Base-by-base conservation (phyloP, 2,329 filamentous ascomycete species). In the Penicillium sp. region DNA sequence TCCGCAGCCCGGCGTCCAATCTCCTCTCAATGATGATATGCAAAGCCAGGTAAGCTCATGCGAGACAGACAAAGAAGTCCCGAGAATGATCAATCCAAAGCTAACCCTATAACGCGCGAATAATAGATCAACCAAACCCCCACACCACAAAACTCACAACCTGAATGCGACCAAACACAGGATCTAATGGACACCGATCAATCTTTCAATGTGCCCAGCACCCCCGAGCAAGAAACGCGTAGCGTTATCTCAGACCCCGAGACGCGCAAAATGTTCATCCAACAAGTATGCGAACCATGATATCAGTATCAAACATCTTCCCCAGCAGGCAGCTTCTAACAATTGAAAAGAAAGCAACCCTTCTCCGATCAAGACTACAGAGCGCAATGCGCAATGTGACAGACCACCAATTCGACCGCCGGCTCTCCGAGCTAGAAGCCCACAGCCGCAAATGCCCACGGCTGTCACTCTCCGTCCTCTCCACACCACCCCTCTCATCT, bases 341-440 rank as follows among this genome's bases (percentile, higher is more conserved):
- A 29, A 55, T 44, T n/a, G 31, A 37, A 45, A 46, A 76, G 74
- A 76, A 73, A 75, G 74, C 74, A 48, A 65, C 49, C 40, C 67
- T 75, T 12, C 72, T 75, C 45, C 70, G 68, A 48, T 69, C 53
- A 56, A 68, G 68, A 57, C 64, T 76, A 49, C 74, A 74, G 62
- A 69, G 63, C 39, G 74, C 74, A 45, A 74, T 75, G 73, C 72
- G 70, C 42, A 70, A 66, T 50, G 68, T 74, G 40, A 63, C 65
- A 55, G 64, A 71, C 54, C 65, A 72, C 52, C 68, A 74, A 54
- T 68, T 76, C 47, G 74, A 76, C 54, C 72, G 71, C 18, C 68
- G 73, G 16, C 54, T 76, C 31, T 74, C 72, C 21, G 72, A 72
- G n/a, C 65, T 75, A 23, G 73, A 76, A 60, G 72, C 68, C 37